Percentiles rank a stretch among this genome's conserved stretches.
phyloP scores from a whole-genome alignment of 805 yeast genomes.

The Lachancea meyersii region DNA sequence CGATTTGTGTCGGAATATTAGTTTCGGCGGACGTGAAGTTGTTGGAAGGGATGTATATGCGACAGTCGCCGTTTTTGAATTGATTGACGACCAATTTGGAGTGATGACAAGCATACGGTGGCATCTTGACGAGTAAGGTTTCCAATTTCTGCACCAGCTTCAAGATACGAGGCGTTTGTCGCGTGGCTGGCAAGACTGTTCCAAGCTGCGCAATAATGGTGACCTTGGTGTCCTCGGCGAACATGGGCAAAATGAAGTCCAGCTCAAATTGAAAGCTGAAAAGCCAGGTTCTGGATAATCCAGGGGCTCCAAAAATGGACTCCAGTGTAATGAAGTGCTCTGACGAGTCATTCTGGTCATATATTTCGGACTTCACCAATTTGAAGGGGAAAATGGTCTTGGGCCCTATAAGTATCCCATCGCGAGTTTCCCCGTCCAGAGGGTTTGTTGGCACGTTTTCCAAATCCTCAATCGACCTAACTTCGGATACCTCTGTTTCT shows the following conservation, averaged over 20 bases:
- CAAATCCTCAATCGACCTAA: neutral
- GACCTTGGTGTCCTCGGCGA: slow-evolving; percentile 18
- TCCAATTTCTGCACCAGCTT: slow-evolving; percentile 2
- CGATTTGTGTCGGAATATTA: slow-evolving; percentile 54
- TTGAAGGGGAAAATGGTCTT: slow-evolving; percentile 13
- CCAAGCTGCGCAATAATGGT: slow-evolving; percentile 32
- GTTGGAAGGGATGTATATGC: slow-evolving; percentile 52
- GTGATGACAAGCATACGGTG: slow-evolving; percentile 50
- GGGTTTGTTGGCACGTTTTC: neutral
- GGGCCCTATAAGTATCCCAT: neutral
- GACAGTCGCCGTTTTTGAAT: slow-evolving; percentile 40
- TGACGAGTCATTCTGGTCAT: slow-evolving; percentile 11
- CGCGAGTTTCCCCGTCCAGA: neutral
- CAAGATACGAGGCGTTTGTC: slow-evolving; percentile 7
- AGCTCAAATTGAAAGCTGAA: slow-evolving; percentile 46
- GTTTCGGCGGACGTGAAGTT: slow-evolving; percentile 53
- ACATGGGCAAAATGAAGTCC: slow-evolving; percentile 34
- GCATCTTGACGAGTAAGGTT: slow-evolving; percentile 27
- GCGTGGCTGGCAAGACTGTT: slow-evolving; percentile 25
- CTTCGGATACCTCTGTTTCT: slow-evolving; percentile 3
- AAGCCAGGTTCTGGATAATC: slow-evolving; percentile 36
- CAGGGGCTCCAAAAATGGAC: slow-evolving; percentile 32
- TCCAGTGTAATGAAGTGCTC: slow-evolving; percentile 22
- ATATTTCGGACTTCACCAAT: slow-evolving; percentile 20
- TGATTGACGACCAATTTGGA: slow-evolving; percentile 61